phyloP scores from a whole-genome alignment of 179 eudicot species.

The Carnegiea gigantea region DNA sequence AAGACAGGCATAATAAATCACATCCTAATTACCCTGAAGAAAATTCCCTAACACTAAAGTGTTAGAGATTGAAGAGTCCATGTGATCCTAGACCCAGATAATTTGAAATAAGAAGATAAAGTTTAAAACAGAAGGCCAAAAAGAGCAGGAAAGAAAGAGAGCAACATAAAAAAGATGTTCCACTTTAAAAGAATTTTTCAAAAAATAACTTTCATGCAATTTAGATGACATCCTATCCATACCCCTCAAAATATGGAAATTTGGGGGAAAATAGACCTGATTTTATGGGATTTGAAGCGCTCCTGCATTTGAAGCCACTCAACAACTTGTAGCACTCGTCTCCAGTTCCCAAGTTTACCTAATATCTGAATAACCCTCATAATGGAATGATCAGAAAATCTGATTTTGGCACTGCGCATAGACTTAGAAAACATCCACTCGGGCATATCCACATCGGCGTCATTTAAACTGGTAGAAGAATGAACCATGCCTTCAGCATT shows the following conservation, averaged over 20 bases:
- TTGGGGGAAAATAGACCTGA: constrained; percentile 42
- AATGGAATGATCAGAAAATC: constrained; percentile 77
- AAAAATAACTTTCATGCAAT: background rate
- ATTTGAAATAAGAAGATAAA: background rate
- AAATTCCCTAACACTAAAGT: background rate
- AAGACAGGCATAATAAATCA: background rate
- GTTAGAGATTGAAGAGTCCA: background rate
- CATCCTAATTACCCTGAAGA: background rate
- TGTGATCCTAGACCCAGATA: background rate
- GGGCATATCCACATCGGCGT: constrained; percentile 74
- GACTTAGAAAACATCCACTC: constrained; percentile 93
- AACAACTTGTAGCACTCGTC: constrained; percentile 80
- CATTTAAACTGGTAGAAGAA: constrained; percentile 45
- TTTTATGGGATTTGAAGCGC: constrained; percentile 71
- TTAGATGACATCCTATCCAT: background rate
- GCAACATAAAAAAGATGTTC: background rate
- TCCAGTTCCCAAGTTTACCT: constrained; percentile 90
- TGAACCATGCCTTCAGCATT: constrained; percentile 16
- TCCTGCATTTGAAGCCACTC: constrained; percentile 92
- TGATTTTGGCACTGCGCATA: constrained; percentile 81
- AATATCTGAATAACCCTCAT: constrained; percentile 81
- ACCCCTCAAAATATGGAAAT: constrained; percentile 4
- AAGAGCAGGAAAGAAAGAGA: background rate
- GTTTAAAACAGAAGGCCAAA: background rate
- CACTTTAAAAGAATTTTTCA: background rate